Base-by-base conservation (phyloP, 2,329 filamentous ascomycete genomes). In the Aspergillus udagawae region DNA sequence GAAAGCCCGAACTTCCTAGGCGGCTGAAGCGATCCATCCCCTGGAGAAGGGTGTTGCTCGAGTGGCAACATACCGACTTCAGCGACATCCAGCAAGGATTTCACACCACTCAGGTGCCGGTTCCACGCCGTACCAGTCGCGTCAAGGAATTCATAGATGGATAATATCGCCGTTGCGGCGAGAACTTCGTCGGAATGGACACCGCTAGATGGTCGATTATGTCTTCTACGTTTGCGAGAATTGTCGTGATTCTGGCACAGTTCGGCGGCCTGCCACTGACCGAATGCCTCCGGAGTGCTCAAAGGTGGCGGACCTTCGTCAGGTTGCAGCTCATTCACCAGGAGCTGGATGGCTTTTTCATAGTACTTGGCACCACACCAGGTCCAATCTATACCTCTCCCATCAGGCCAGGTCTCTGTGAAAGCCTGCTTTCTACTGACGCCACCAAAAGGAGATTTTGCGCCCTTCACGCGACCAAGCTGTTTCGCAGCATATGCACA, bases 121-220 rank as follows among this genome's bases (percentile, higher is more conserved):
- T 82, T 80, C 85, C 85, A 89, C 21, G 85, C 85, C 0, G 79
- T 78, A 2, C 82, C 83, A 0, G 84, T 86, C 1, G 83, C 83
- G 67, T 88, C 85, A n/a, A 88, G 75, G 57, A 88, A 84, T 60
- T 89, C 86, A 65, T 88, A 88, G 0, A 86, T 83, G 57, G 85
- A 88, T 1, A 89, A 71, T 14, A 89, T 87, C 0, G 86, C 85
- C 2, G 85, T 85, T 2, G 86, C 85, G 8, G 85, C 84, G 23
- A 88, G 76, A 3, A 87, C 77, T 57, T 88, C 84, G 61, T 87
- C 85, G 0, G 73, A 76, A 56, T 73, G 69, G 6, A 69, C 69
- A 21, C 71, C 71, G 68, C 77, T 68, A 8, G 73, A 72, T 17
- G 74, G 64, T 41, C 70, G 67, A 56, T 80, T 81, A 45, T 72